Base-by-base conservation (phyloP, 306 rosid genomes). In the Cicer chorassanicum region DNA sequence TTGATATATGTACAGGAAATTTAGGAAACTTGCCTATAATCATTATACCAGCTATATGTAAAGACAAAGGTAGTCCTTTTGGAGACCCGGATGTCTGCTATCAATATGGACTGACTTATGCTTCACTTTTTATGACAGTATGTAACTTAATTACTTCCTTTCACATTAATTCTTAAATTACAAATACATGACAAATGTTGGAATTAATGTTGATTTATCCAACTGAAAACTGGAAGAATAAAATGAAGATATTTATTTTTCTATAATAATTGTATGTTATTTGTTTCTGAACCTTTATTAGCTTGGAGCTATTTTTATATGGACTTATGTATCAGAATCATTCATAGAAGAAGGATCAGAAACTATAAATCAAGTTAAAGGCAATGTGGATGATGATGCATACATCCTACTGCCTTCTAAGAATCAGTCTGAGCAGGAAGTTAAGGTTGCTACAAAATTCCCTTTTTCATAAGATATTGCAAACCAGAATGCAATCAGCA, bases 291-390 rank as follows among this genome's bases (percentile, higher is more conserved):
- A 16, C 6, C 74, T 65, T 24, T 24, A 36, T 55, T 85, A 93
- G 98, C 73, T 80, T 40, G 93, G 97, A 84, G 82, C 92, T 77
- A 4, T 91, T 66, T 89, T 36, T 55, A 64, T 93, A 74, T 93
- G 97, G 98, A 84, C 90, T 13, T 93, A 86, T 45, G 1, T 63
- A 18, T 38, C 76, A 44, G 83, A 77, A 45, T 14, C 73, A 62
- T 6, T 51, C 13, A 70, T 56, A 1, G 83, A 65, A 50, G 83
- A 68, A 74, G 21, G 11, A 74, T 65, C 60, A 39, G 86, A 86
- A 74, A 77, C 80, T 11, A 70, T 51, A 57, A 83, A 51, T 79
- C 55, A 77, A 61, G 68, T 76, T 41, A 70, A 80, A 39, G 81
- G 36, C 16, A 53, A 74, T 5, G 68, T 15, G 74, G 83, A 88